Conservation (phyloP, 768 basidiomycete genomes). For the Rhizopogon roseolus region DNA sequence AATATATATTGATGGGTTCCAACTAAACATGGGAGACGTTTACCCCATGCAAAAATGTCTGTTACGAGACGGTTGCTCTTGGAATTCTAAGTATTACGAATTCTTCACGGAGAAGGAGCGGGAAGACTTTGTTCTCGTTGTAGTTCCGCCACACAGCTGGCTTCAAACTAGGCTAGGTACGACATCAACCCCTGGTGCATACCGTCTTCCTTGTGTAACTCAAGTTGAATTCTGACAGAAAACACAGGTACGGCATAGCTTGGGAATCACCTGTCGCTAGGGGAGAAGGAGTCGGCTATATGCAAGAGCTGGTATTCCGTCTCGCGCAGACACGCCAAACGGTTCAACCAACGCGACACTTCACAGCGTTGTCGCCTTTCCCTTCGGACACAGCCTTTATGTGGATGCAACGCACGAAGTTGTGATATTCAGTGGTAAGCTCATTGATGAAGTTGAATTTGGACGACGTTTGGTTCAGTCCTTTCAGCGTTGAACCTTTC, state of each 20-base stretch:
- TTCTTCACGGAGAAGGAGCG: slow-evolving; percentile 86
- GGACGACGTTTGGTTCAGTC: slow-evolving; percentile 34
- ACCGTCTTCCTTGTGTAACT: slow-evolving; percentile 1
- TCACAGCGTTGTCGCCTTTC: slow-evolving; percentile 62
- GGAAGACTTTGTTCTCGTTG: slow-evolving; percentile 58
- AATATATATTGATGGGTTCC: slow-evolving; percentile 48
- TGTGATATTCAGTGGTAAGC: slow-evolving; percentile 67
- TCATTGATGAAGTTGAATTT: neutral
- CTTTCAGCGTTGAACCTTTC: slow-evolving; percentile 78
- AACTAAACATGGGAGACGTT: slow-evolving; percentile 57
- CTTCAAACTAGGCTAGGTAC: neutral
- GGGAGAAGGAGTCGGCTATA: slow-evolving; percentile 67
- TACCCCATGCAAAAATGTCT: slow-evolving; percentile 73
- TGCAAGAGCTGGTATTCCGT: slow-evolving; percentile 78
- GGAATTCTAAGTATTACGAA: slow-evolving; percentile 87
- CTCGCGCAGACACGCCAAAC: slow-evolving; percentile 71
- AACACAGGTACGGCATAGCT: slow-evolving; percentile 50
- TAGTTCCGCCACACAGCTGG: neutral
- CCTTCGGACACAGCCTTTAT: slow-evolving; percentile 64
- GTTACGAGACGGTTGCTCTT: slow-evolving; percentile 83
- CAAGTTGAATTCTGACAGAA: neutral
- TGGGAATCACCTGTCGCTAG: slow-evolving; percentile 76
- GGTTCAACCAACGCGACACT: slow-evolving; percentile 80
- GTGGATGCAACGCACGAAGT: slow-evolving; percentile 88
- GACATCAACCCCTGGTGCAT: slow-evolving; percentile 5